Base-by-base conservation (phyloP, 768 basidiomycete species). In the Cystoderma amianthinum region DNA sequence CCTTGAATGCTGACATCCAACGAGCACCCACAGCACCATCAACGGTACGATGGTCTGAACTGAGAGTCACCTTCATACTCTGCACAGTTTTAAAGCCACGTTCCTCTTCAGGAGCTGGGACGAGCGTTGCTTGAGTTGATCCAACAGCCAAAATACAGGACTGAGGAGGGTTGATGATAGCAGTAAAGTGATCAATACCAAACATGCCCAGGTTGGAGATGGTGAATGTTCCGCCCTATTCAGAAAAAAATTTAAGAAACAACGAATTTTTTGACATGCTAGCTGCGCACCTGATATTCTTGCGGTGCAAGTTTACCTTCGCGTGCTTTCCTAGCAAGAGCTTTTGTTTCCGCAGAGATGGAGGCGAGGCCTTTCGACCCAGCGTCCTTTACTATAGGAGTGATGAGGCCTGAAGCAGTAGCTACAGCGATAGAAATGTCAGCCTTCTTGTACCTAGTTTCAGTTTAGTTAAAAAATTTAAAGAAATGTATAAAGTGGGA, bases 161-260 rank as follows among this genome's bases (percentile, higher is more conserved):
- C 64, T 98, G 96, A 18, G 96, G 96, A 11, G 87, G 81, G 74
- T 99, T 99, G 78, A 99, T 95, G 69, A 99, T 98, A 36, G 96
- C 96, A 11, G 94, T 97, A 65, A 99, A 99, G 65, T 93, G 86
- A 42, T 82, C 78, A 55, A 97, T 78, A 47, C 87, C 94, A 58
- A 76, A 96, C 96, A 99, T 99, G 65, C 96, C 96, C 42, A 99
- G 75, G 69, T 99, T 99, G 45, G 96, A 99, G 60, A 99, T 90
- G 33, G 96, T 98, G 70, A 99, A 98, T 10, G 94, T 89, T 37
- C 96, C 96, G 41, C 96, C 96, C 86, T 92, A 47, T 16, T 44
- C 12, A 36, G 20, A 36, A n/a, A n/a, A n/a, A n/a, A n/a, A n/a
- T n/a, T n/a, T n/a, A 44, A 2, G 40, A 11, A 6, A 19, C 33